Evolutionary conservation across 345 rosid genomes (phyloP).

Genomic region (Syzygium aromaticum): DNA sequence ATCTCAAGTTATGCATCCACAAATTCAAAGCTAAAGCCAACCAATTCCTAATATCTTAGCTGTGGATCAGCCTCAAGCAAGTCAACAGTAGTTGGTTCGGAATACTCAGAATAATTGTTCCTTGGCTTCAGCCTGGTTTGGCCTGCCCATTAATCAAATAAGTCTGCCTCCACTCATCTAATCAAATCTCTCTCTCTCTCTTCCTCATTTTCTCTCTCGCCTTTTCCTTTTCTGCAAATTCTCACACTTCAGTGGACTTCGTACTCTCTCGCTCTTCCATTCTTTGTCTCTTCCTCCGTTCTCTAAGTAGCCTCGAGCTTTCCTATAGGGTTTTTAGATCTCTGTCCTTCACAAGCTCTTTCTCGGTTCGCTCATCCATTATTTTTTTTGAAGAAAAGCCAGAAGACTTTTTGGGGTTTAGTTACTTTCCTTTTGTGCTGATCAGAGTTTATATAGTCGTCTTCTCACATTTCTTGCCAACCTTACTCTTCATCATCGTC

Average conservation of each 20-base stretch:
- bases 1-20: constrained; percentile 36
- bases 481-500: not conserved
- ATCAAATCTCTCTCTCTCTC: not conserved
- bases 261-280: not conserved
- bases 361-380: not conserved
- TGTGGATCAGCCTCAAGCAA: constrained; percentile 56
- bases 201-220: not conserved
- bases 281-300: not conserved
- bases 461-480: not conserved
- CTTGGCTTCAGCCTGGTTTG: constrained; percentile 26
- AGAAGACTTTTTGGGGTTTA: not conserved
- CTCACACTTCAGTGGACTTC: not conserved
- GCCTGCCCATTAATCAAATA: not conserved
- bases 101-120: constrained; percentile 49
- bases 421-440: not conserved
- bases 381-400: not conserved
- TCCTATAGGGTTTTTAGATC: not conserved
- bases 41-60: constrained; percentile 39
- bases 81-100: constrained; percentile 49
- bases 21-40: constrained; percentile 48
- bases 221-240: not conserved
- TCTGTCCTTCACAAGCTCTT: not conserved
- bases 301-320: not conserved
- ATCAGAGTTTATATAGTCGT: not conserved
- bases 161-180: not conserved